These are phyloP conservation scores for Schrenkiella parvula DNA, from an alignment of 345 rosid genomes.

Conservation along the genomic window DNA sequence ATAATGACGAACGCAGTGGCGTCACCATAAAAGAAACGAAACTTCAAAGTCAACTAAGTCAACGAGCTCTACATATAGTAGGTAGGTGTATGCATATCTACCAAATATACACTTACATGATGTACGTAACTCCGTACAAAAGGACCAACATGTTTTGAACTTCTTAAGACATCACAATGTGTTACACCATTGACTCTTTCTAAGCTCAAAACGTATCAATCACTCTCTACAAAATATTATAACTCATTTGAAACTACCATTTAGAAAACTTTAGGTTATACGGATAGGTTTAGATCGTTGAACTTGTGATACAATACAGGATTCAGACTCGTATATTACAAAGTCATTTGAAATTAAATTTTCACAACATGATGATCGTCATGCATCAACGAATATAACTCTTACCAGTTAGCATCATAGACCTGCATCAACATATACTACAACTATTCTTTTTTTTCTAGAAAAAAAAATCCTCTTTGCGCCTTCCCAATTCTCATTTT, in stretches of 20 bases:
- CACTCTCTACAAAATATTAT: no score
- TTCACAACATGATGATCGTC: background rate
- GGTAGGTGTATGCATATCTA: background rate
- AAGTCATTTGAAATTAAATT: background rate
- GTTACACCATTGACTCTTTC: background rate
- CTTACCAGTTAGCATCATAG: background rate
- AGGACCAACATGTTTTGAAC: constrained; percentile 11
- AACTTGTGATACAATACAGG: background rate
- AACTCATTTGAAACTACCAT: no score
- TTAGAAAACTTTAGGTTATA: background rate
- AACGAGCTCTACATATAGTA: constrained; percentile 5
- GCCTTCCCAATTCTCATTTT: background rate
- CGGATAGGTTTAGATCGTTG: background rate
- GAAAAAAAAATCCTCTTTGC: no score
- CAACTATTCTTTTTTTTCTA: no score
- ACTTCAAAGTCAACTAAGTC: constrained; percentile 19
- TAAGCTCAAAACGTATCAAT: background rate
- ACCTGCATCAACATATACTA: background rate
- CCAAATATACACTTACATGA: background rate
- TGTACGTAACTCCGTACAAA: constrained; percentile 5
- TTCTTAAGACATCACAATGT: background rate
- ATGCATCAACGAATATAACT: background rate
- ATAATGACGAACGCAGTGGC: constrained; percentile 24
- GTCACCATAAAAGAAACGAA: constrained; percentile 15
- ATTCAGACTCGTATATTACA: background rate